These are phyloP conservation scores for Pseudofabraea citricarpa DNA, from an alignment of 2,329 filamentous ascomycete genomes.

Conservation along the genomic window DNA sequence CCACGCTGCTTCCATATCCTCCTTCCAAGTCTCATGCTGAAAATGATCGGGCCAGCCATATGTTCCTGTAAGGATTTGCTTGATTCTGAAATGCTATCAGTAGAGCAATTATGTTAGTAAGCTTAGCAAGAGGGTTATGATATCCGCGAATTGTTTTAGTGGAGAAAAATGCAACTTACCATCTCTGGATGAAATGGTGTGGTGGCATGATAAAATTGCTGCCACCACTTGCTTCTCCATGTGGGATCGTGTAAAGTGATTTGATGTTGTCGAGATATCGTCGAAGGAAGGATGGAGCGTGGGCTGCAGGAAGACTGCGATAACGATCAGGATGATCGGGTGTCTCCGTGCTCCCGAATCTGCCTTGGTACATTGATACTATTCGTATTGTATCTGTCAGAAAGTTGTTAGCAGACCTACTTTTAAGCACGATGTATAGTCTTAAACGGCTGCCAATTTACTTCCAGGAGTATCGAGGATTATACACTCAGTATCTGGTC, in stretches of 20 bases:
- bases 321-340: not conserved
- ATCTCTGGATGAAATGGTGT: not conserved
- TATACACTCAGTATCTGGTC: not conserved
- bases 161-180: not conserved
- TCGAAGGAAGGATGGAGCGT: slow-evolving; percentile 1
- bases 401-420: not conserved
- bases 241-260: not conserved
- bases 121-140: not conserved
- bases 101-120: not conserved
- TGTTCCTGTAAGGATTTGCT: not conserved
- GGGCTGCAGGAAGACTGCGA: not conserved
- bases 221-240: not conserved
- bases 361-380: not conserved
- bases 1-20: not conserved
- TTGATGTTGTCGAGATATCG: not conserved
- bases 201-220: not conserved
- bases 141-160: not conserved
- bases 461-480: not conserved
- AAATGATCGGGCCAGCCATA: not conserved
- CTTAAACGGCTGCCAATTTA: not conserved
- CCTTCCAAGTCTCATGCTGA: not conserved
- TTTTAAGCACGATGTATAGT: not conserved
- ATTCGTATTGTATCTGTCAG: not conserved
- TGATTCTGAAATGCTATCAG: not conserved
- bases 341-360: not conserved